These are phyloP conservation scores for Lodderomyces metapsilosis DNA, from an alignment of 1,139 yeast genomes.

Conservation along the genomic window DNA sequence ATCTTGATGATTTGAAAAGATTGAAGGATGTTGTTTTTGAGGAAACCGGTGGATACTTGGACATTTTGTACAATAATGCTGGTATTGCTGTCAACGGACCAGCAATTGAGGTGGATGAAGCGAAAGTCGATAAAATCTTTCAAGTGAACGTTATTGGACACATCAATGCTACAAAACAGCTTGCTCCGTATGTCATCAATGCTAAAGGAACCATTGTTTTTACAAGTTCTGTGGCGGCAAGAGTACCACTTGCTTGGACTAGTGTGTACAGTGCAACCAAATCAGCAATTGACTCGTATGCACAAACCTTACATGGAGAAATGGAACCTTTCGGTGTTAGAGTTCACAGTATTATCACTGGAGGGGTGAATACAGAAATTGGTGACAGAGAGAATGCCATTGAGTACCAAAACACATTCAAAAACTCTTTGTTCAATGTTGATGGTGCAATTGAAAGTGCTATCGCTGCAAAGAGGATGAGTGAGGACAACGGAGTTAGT, in stretches of 20 bases:
- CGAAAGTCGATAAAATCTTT: conserved; percentile 22
- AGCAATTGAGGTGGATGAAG: conserved; percentile 31
- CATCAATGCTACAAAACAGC: conserved; percentile 34
- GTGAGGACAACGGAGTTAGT: conserved; percentile 22
- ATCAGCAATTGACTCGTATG: conserved; percentile 76
- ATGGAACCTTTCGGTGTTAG: conserved; percentile 41
- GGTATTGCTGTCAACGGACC: conserved; percentile 34
- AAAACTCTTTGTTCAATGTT: conserved; percentile 25
- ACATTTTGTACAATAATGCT: conserved; percentile 36
- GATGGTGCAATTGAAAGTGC: conserved; percentile 29
- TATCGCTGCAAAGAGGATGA: conserved; percentile 23
- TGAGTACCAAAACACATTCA: conserved; percentile 3
- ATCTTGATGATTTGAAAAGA: conserved; percentile 25
- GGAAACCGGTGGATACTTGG: conserved; percentile 28
- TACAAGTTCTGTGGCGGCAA: conserved; percentile 36
- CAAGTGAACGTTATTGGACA: conserved; percentile 40
- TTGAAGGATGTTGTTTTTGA: conserved; percentile 22
- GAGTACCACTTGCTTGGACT: conserved; percentile 37
- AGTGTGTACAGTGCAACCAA: conserved; percentile 36
- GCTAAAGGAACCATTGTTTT: conserved; percentile 37
- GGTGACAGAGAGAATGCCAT: conserved; percentile 16
- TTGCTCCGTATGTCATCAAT: conserved; percentile 29
- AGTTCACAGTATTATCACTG: conserved; percentile 40
- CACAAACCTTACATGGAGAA: conserved; percentile 61
- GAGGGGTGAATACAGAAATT: conserved; percentile 40